These are phyloP conservation scores for Lactarius indigo DNA, from an alignment of 768 basidiomycete species.

Conservation along the genomic window DNA sequence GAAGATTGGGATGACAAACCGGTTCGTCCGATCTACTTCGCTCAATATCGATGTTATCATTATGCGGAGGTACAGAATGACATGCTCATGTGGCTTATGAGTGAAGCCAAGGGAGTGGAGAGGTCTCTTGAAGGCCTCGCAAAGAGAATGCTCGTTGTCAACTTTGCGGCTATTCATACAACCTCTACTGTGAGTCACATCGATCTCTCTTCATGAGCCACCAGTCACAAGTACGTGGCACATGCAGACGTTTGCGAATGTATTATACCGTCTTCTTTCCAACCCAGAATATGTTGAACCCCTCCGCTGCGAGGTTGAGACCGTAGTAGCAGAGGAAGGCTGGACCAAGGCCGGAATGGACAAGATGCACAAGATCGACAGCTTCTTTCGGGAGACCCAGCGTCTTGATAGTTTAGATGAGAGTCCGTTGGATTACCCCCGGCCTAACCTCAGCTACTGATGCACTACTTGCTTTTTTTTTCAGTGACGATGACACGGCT, in stretches of 20 bases:
- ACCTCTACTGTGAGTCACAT: constrained; percentile 31
- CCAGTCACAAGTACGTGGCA: not conserved
- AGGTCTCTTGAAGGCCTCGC: constrained; percentile 31
- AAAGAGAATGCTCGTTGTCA: constrained; percentile 35
- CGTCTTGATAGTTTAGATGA: constrained; percentile 13
- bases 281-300: constrained; percentile 28
- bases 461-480: not conserved
- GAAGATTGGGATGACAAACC: constrained; percentile 13
- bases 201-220: not conserved
- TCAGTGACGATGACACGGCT: constrained; percentile 26
- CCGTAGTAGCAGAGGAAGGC: constrained; percentile 24
- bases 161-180: constrained; percentile 39
- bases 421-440: not conserved
- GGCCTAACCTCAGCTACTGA: not conserved
- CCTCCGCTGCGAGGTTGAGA: constrained; percentile 28
- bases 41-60: not conserved
- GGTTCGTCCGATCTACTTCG: not conserved
- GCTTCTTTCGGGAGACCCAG: constrained; percentile 29
- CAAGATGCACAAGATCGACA: constrained; percentile 29
- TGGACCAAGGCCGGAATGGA: constrained; percentile 18
- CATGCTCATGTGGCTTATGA: constrained; percentile 41
- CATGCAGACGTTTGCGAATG: constrained; percentile 4
- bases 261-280: constrained; percentile 27
- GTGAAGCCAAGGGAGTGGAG: constrained; percentile 32
- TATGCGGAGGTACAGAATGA: constrained; percentile 33